Evolutionary conservation across 441 rosid genomes (phyloP).

Genomic region (Pelargonium cotyledonis): DNA sequence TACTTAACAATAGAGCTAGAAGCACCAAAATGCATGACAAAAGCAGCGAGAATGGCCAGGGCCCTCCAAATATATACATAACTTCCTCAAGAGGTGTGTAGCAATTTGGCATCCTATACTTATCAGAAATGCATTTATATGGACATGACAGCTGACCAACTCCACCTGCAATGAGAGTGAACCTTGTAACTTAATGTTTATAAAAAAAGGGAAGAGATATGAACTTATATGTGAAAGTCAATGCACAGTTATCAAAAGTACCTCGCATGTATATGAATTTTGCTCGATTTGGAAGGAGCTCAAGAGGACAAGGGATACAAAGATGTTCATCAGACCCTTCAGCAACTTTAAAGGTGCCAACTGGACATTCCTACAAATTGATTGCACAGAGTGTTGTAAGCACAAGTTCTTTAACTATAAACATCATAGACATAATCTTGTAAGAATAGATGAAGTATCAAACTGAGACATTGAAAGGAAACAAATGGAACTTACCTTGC

Average conservation of each 20-base stretch:
- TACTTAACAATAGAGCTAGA: slow-evolving; percentile 63
- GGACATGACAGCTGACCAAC: slow-evolving; percentile 64
- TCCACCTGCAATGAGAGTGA: slow-evolving; percentile 59
- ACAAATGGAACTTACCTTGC: slow-evolving; percentile 46
- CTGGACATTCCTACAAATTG: slow-evolving; percentile 76
- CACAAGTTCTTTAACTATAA: background rate
- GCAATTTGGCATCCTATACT: slow-evolving; percentile 95
- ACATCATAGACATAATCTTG: background rate
- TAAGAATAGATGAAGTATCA: background rate
- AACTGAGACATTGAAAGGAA: slow-evolving; percentile 8
- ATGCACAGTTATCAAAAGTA: slow-evolving; percentile 25
- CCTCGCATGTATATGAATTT: slow-evolving; percentile 77
- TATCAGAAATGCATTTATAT: slow-evolving; percentile 80
- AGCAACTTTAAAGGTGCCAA: slow-evolving; percentile 81
- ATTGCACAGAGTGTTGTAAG: slow-evolving; percentile 6
- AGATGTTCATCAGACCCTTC: slow-evolving; percentile 83
- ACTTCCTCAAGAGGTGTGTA: slow-evolving; percentile 95
- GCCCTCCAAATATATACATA: slow-evolving; percentile 90
- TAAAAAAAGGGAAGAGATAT: background rate
- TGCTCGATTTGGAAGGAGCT: slow-evolving; percentile 79
- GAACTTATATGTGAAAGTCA: background rate
- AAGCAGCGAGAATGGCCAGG: slow-evolving; percentile 70
- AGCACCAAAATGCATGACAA: slow-evolving; percentile 63
- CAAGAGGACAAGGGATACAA: slow-evolving; percentile 76
- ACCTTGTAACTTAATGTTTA: background rate